Conservation (phyloP, 768 basidiomycete genomes). For the Mycena vulgaris region DNA sequence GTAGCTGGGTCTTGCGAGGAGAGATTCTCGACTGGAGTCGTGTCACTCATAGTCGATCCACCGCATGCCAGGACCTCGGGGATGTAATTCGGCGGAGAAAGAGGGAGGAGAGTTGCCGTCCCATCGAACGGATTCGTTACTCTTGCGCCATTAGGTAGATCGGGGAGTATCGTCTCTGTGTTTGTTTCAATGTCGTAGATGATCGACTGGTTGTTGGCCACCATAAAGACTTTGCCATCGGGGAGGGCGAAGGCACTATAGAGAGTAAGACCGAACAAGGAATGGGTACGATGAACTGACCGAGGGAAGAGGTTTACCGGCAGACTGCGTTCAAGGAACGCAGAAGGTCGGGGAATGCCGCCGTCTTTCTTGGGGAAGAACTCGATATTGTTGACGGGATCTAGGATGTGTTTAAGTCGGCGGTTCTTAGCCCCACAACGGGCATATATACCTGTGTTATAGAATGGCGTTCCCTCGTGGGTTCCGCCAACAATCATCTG, state of each 20-base stretch:
- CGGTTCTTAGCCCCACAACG: neutral
- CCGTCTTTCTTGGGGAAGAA: conserved; percentile 65
- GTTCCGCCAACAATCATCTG: conserved; percentile 49
- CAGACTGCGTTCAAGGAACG: conserved; percentile 66
- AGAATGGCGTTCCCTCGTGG: conserved; percentile 45
- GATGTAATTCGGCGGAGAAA: conserved; percentile 49
- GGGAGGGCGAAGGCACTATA: conserved; percentile 61
- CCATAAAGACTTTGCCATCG: conserved; percentile 63
- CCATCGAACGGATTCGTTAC: conserved; percentile 69
- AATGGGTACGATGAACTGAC: conserved; percentile 48
- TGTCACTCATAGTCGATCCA: conserved; percentile 43
- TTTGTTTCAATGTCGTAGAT: conserved; percentile 50
- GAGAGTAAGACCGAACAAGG: conserved; percentile 52
- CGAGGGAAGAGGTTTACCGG: conserved; percentile 69
- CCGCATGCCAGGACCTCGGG: conserved; percentile 55
- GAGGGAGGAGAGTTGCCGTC: conserved; percentile 59
- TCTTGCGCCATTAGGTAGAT: conserved; percentile 61
- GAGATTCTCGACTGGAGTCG: conserved; percentile 60
- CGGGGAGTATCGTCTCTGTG: conserved; percentile 22
- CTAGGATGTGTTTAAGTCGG: conserved; percentile 8
- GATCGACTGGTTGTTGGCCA: conserved; percentile 54
- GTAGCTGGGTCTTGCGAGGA: conserved; percentile 65
- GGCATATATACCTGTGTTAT: conserved; percentile 25
- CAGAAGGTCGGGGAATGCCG: conserved; percentile 60
- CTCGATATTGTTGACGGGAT: conserved; percentile 61